Conservation (phyloP, 169 alveolate species). For the Plasmodium gaboni region DNA sequence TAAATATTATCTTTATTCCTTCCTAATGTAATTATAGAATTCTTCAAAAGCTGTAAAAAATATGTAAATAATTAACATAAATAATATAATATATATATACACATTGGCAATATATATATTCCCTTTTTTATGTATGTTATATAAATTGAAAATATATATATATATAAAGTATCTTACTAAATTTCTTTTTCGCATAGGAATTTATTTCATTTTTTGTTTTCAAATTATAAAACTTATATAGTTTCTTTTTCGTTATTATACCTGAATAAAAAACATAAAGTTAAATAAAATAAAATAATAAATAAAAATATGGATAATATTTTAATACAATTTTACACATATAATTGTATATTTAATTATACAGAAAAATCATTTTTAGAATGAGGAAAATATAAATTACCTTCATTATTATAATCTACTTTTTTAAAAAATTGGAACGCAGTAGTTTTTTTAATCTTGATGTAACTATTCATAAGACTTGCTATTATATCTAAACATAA, state of each 20-base stretch:
- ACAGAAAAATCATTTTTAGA: background rate
- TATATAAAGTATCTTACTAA: conserved; percentile 25
- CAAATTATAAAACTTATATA: conserved; percentile 37
- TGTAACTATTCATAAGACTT: conserved; percentile 42
- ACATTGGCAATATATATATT: background rate
- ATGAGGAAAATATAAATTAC: conserved; percentile 2
- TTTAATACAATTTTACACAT: too few relatives aligned
- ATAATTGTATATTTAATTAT: background rate
- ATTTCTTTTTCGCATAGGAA: conserved; percentile 27
- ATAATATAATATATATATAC: background rate
- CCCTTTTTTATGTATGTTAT: too few relatives aligned
- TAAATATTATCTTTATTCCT: conserved; percentile 6
- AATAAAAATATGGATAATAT: background rate
- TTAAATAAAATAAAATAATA: background rate
- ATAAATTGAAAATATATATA: too few relatives aligned
- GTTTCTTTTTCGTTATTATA: conserved; percentile 39
- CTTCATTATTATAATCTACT: conserved; percentile 54
- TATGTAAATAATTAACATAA: background rate
- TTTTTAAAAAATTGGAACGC: conserved; percentile 48
- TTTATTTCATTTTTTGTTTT: conserved; percentile 22
- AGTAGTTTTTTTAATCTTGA: conserved; percentile 39
- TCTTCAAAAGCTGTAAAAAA: conserved; percentile 37
- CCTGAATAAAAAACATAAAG: conserved; percentile 4
- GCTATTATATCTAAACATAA: conserved; percentile 42
- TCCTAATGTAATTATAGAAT: conserved; percentile 42